Evolutionary conservation across 768 basidiomycete genomes (phyloP), one percentile per base, ranked within the genome.

Genomic region (Lenzites betulinus): DNA sequence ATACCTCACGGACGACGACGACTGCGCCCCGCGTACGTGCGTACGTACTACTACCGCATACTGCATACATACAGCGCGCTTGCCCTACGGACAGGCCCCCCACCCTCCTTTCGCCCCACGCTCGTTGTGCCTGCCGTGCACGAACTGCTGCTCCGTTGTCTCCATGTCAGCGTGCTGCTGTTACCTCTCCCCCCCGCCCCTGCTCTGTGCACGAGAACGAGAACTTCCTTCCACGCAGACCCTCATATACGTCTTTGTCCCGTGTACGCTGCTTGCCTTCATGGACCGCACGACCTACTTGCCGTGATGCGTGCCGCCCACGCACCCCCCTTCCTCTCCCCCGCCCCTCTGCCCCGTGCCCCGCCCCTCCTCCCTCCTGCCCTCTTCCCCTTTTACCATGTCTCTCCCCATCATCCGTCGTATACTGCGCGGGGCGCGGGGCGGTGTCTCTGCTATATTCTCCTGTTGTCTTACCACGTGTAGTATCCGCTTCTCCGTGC

Each of bases 111-210:
- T 20, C 18, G 42, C 52, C 59, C 42, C 59, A 54, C 59, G 23
- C 59, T 60, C 59, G 39, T 60, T 50, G 60, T 61, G 44, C 53
- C 49, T 55, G 60, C 54, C 60, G 60, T 55, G 60, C 60, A 61
- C 60, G 56, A 58, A 58, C 56, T 43, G 38, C 47, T 56, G 16
- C 20, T 28, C 7, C 38, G 12, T n/a, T n/a, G n/a, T n/a, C n/a
- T n/a, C n/a, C n/a, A n/a, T n/a, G n/a, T n/a, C n/a, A n/a, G n/a
- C n/a, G n/a, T n/a, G n/a, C n/a, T n/a, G n/a, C n/a, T n/a, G n/a
- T n/a, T n/a, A n/a, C n/a, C n/a, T n/a, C n/a, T n/a, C n/a, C n/a
- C n/a, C n/a, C n/a, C n/a, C n/a, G n/a, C 43, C 20, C 25, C 18
- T 35, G 33, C 9, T 33, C 30, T 33, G 6, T 33, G 6, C 30